These are phyloP conservation scores for Cyclocybe cylindracea DNA, from an alignment of 768 basidiomycete species.

Conservation along the genomic window DNA sequence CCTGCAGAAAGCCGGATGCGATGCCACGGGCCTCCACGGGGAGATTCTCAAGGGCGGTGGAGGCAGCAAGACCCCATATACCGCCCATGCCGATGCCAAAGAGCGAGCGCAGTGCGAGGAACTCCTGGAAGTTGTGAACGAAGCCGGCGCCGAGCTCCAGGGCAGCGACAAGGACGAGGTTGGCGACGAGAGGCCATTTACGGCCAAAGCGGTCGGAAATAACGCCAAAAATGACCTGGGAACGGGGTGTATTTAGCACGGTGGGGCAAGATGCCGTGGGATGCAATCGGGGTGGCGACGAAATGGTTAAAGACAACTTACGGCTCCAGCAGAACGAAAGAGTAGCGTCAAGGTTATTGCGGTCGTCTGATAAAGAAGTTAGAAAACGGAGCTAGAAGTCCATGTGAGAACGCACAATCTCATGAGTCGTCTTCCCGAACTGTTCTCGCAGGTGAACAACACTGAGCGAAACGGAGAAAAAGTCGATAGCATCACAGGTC, in stretches of 20 bases:
- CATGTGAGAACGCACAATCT: slow-evolving; percentile 35
- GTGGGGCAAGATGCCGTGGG: neutral
- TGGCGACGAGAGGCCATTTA: slow-evolving; percentile 88
- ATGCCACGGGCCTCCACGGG: slow-evolving; percentile 87
- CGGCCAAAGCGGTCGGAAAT: slow-evolving; percentile 89
- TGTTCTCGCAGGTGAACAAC: slow-evolving; percentile 19
- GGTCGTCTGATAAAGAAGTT: slow-evolving; percentile 50
- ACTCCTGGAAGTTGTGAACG: slow-evolving; percentile 71
- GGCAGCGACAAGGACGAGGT: slow-evolving; percentile 67
- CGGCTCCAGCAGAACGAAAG: slow-evolving; percentile 82
- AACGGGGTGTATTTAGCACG: neutral
- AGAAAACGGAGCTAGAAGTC: slow-evolving; percentile 84
- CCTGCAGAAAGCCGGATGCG: slow-evolving; percentile 81
- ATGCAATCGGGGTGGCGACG: neutral
- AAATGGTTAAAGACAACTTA: slow-evolving; percentile 24
- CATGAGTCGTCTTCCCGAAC: slow-evolving; percentile 19
- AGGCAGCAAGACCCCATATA: slow-evolving; percentile 82
- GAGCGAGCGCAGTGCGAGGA: slow-evolving; percentile 80
- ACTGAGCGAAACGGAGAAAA: slow-evolving; percentile 28
- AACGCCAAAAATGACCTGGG: slow-evolving; percentile 72
- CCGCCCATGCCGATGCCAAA: slow-evolving; percentile 92
- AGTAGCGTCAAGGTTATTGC: slow-evolving; percentile 91
- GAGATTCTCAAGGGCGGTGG: slow-evolving; percentile 86
- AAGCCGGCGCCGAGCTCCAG: slow-evolving; percentile 85
- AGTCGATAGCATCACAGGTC: slow-evolving; percentile 30